Evolutionary conservation across 495 filamentous ascomycete species (phyloP).

Genomic region (Neurospora sp.): DNA sequence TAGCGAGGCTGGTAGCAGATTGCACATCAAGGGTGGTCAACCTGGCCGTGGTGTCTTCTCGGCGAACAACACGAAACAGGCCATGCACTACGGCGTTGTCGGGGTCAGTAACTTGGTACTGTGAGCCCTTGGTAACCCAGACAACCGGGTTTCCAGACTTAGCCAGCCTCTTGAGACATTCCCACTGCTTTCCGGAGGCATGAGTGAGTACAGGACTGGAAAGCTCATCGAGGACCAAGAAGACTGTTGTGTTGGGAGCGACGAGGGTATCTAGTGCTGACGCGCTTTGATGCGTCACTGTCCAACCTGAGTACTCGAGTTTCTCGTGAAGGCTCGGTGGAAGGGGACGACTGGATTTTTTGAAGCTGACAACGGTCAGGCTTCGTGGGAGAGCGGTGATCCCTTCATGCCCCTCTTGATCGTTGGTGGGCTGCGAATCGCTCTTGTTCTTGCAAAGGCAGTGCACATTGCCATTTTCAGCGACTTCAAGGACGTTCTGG

Average conservation of each 20-base stretch:
- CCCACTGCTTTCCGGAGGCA: slow-evolving; percentile 12
- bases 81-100: slow-evolving; percentile 20
- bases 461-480: not conserved
- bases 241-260: not conserved
- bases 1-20: slow-evolving; percentile 3
- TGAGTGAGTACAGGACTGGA: slow-evolving; percentile 6
- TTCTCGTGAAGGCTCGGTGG: not conserved
- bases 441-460: not conserved
- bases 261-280: not conserved
- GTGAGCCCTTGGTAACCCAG: slow-evolving; percentile 28
- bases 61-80: slow-evolving; percentile 18
- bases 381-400: not conserved
- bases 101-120: slow-evolving; percentile 20
- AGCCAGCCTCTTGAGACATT: slow-evolving; percentile 13
- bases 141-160: slow-evolving; percentile 9
- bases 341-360: not conserved
- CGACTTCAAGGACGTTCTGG: not conserved
- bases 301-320: not conserved
- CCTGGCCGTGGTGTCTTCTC: slow-evolving; percentile 16
- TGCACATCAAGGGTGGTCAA: slow-evolving; percentile 28
- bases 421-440: not conserved
- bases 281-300: not conserved
- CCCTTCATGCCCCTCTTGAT: not conserved
- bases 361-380: not conserved
- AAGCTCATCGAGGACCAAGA: slow-evolving; percentile 20